Conservation (phyloP, 73 alveolate species). For the Paramecium bursaria region DNA sequence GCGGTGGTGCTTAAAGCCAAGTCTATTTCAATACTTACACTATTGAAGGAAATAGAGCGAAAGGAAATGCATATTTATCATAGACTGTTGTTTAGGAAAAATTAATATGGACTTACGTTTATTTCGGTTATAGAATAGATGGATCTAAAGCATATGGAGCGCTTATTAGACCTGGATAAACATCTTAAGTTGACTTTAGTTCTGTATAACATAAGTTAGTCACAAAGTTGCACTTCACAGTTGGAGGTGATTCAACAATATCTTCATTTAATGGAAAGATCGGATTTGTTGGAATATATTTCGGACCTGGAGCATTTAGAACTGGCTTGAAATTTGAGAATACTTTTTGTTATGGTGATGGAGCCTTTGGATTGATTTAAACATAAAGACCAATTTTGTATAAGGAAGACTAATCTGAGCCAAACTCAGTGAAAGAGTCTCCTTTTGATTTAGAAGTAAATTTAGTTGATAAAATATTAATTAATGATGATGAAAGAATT, state of each 20-base stretch:
- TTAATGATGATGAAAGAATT: constrained; percentile 16
- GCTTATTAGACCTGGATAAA: constrained; percentile 29
- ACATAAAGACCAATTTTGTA: constrained; percentile 15
- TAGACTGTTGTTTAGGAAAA: constrained; percentile 4
- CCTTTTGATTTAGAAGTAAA: too few relatives aligned
- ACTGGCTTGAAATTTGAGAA: constrained; percentile 3
- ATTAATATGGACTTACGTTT: constrained; percentile 24
- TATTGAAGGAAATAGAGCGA: constrained; percentile 48
- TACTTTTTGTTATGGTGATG: constrained; percentile 47
- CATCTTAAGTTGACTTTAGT: not conserved
- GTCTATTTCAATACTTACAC: constrained; percentile 53
- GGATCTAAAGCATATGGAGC: constrained; percentile 43
- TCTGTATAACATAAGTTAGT: constrained; percentile 36
- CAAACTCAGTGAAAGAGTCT: not conserved
- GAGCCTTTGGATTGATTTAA: constrained; percentile 40
- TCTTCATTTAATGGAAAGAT: constrained; percentile 53
- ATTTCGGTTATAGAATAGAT: constrained; percentile 23
- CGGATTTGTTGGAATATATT: constrained; percentile 58
- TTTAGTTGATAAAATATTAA: constrained; percentile 35
- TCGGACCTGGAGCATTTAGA: constrained; percentile 51
- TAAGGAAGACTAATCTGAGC: not conserved
- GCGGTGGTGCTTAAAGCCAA: constrained; percentile 39
- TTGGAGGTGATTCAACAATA: constrained; percentile 41
- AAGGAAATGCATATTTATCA: constrained; percentile 18
- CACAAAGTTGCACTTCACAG: constrained; percentile 13